A percentile compares a stretch with the other conserved stretches of the same genome.
phyloP scores from a whole-genome alignment of 2,329 filamentous ascomycete genomes.

The Fusarium subglutinans region DNA sequence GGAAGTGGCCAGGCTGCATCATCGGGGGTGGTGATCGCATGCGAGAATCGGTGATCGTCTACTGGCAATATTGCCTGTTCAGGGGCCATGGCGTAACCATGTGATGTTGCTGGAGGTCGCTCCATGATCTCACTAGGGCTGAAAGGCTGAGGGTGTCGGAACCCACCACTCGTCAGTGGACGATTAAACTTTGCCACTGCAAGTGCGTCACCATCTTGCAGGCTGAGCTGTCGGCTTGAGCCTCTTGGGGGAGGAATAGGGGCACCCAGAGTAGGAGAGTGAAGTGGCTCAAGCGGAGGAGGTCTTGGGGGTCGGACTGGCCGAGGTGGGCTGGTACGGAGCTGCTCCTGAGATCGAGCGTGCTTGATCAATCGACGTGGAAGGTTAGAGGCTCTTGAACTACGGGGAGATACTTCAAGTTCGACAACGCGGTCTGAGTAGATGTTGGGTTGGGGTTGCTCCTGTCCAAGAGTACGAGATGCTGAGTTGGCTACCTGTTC shows the following conservation, averaged over 20 bases:
- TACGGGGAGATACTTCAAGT: constrained; percentile 23
- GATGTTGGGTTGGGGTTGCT: constrained; percentile 58
- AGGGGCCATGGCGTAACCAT: constrained; percentile 6
- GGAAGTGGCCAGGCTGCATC: constrained; percentile 55
- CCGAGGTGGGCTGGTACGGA: constrained; percentile 58
- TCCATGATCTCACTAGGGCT: constrained; percentile 40
- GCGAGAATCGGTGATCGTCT: constrained; percentile 43
- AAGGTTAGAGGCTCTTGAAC: constrained; percentile 38
- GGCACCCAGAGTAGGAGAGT: constrained; percentile 45
- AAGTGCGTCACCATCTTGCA: constrained; percentile 54
- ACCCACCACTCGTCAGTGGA: constrained; percentile 56
- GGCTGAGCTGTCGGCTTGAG: constrained; percentile 64
- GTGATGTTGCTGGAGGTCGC: constrained; percentile 23
- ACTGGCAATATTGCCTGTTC: constrained; percentile 18
- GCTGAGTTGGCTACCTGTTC: constrained; percentile 56
- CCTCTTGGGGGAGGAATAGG: constrained; percentile 62
- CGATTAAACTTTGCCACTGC: constrained; percentile 51
- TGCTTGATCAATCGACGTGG: constrained; percentile 54
- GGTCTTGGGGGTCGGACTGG: constrained; percentile 56
- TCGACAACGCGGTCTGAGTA: constrained; percentile 44
- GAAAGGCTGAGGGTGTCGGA: constrained; percentile 58
- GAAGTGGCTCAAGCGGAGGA: constrained; percentile 35
- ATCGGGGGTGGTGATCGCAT: constrained; percentile 55
- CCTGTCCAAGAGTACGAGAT: constrained; percentile 50
- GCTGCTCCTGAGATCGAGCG: constrained; percentile 60